Evolutionary conservation across 371 early-diverging fungal species (phyloP).

Genomic region (Scutellospora calospora): DNA sequence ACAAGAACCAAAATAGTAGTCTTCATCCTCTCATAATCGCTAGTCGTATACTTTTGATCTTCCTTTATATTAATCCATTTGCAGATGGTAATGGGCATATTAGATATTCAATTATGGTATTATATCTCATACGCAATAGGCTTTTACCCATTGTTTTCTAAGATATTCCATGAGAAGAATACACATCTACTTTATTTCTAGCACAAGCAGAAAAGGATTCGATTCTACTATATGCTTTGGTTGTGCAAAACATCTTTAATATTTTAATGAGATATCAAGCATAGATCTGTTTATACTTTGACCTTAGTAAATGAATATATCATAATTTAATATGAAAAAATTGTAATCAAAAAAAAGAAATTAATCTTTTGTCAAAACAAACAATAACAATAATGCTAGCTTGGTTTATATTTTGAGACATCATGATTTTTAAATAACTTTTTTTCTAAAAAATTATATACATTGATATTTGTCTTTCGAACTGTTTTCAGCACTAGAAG

Average conservation of each 20-base stretch:
- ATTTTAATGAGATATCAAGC: constrained; percentile 38
- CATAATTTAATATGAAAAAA: constrained; percentile 7
- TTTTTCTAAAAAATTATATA: too few species aligned
- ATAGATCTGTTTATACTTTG: neutral
- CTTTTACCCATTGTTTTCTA: constrained; percentile 25
- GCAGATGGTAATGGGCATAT: constrained; percentile 26
- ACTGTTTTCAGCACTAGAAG: too few species aligned
- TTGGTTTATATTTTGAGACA: too few species aligned
- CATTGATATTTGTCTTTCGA: too few species aligned
- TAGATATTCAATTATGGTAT: constrained; percentile 29
- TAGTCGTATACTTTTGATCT: constrained; percentile 32
- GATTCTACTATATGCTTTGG: neutral
- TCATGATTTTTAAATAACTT: too few species aligned
- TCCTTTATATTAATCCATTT: constrained; percentile 40
- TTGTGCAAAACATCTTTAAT: constrained; percentile 28
- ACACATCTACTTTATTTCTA: constrained; percentile 6
- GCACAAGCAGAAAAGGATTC: constrained; percentile 38
- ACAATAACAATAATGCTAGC: too few species aligned
- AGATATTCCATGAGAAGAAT: constrained; percentile 1
- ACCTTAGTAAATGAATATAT: neutral
- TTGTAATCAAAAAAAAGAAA: neutral
- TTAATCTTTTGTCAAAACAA: too few species aligned
- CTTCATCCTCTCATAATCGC: constrained; percentile 26
- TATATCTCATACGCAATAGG: constrained; percentile 28
- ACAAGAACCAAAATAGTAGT: neutral